A percentile compares a stretch with the other conserved stretches of the same genome.
Conservation (phyloP, 2,329 filamentous ascomycete species). For the Ophiocordyceps camponoti-saundersi region DNA sequence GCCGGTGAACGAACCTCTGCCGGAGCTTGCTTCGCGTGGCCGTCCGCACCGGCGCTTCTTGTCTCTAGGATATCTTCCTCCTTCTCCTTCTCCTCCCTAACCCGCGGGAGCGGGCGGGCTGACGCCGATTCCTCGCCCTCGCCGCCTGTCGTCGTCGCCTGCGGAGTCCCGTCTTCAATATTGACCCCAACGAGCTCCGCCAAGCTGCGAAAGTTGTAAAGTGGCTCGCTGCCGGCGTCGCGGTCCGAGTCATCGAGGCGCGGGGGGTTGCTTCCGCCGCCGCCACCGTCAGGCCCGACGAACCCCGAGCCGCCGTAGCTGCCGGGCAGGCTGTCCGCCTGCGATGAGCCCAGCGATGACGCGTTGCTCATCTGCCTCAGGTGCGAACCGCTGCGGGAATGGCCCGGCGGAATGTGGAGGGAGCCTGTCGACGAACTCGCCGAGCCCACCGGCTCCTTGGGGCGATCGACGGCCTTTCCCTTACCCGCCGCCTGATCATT, state of each 20-base stretch:
- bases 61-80: slow-evolving; percentile 7
- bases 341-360: slow-evolving; percentile 67
- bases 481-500: slow-evolving; percentile 30
- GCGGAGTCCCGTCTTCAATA: slow-evolving; percentile 27
- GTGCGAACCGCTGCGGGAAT: slow-evolving; percentile 47
- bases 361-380: slow-evolving; percentile 73
- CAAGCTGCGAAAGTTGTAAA: slow-evolving; percentile 85
- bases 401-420: slow-evolving; percentile 29
- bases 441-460: slow-evolving; percentile 7
- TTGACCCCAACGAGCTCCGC: slow-evolving; percentile 65
- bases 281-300: slow-evolving; percentile 18
- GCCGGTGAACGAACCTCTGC: slow-evolving; percentile 1
- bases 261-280: slow-evolving; percentile 31
- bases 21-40: neutral
- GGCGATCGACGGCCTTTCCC: slow-evolving; percentile 53
- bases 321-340: slow-evolving; percentile 46
- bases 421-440: slow-evolving; percentile 19
- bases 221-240: slow-evolving; percentile 46
- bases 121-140: slow-evolving; percentile 7
- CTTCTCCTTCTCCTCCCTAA: slow-evolving; percentile 20
- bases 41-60: neutral
- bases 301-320: slow-evolving; percentile 26
- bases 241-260: slow-evolving; percentile 31
- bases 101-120: slow-evolving; percentile 16
- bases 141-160: slow-evolving; percentile 5